Evolutionary conservation across 805 yeast species (phyloP).

Genomic region (Vanderwaltozyma polyspora): DNA sequence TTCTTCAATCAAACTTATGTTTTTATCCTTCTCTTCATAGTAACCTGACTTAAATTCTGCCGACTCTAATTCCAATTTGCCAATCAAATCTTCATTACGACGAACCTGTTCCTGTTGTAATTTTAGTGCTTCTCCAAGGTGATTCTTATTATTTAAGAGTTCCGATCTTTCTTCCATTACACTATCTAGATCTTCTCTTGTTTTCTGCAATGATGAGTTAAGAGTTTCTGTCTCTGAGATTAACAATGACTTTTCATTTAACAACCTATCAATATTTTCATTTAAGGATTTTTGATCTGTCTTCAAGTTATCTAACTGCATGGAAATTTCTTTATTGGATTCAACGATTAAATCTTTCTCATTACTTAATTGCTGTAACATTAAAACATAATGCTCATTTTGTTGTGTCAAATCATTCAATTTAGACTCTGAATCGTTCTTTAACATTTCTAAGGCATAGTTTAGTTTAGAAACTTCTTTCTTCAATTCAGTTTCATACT

Average conservation of each 20-base stretch:
- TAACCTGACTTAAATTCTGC: conserved; percentile 24
- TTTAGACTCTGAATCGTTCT: conserved; percentile 29
- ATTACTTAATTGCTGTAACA: conserved; percentile 31
- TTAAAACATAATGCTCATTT: conserved; percentile 32
- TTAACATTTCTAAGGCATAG: conserved; percentile 47
- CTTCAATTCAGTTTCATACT: conserved; percentile 54
- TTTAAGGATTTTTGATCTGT: conserved; percentile 48
- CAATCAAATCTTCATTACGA: conserved; percentile 28
- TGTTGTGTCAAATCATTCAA: conserved; percentile 32
- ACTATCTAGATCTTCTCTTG: conserved; percentile 1
- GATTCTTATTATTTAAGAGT: conserved; percentile 11
- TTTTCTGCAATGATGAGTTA: conserved; percentile 23
- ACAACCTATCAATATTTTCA: conserved; percentile 48
- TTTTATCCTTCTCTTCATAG: conserved; percentile 39
- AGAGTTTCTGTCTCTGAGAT: conserved; percentile 37
- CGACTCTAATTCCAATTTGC: conserved; percentile 25
- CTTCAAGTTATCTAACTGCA: conserved; percentile 34
- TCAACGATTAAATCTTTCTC: conserved; percentile 33
- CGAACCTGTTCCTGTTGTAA: conserved; percentile 24
- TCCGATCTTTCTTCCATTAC: conserved; percentile 16
- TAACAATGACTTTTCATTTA: conserved; percentile 51
- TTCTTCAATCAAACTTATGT: conserved; percentile 51
- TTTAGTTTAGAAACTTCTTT: conserved; percentile 53
- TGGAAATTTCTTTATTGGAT: conserved; percentile 36
- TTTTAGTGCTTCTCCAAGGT: conserved; percentile 22